phyloP scores from a whole-genome alignment of 306 rosid species.

The Erythrophleum fordii region DNA sequence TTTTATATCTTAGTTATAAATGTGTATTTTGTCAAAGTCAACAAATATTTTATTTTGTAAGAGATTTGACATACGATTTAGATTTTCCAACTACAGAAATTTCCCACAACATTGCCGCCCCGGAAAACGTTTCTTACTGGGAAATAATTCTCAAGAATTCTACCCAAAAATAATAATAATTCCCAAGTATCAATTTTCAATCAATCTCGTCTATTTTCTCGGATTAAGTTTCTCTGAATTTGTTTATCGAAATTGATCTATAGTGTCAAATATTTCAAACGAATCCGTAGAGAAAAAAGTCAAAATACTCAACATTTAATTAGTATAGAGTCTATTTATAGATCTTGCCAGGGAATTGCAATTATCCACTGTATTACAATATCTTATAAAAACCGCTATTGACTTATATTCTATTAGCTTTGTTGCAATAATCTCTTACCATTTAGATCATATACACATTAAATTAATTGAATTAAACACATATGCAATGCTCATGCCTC shows the following conservation, averaged over 20 bases:
- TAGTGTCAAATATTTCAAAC: background rate
- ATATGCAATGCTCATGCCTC: no score
- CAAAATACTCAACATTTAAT: background rate
- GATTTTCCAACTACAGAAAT: background rate
- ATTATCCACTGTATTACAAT: background rate
- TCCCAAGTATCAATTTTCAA: background rate
- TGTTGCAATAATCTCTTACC: background rate
- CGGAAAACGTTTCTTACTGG: constrained; percentile 25
- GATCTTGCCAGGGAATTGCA: background rate
- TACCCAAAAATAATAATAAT: background rate
- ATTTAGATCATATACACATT: background rate
- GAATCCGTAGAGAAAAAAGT: background rate
- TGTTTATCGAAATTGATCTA: background rate
- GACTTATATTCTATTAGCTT: background rate
- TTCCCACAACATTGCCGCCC: constrained; percentile 27
- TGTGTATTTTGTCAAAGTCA: constrained; percentile 42
- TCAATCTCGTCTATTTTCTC: constrained; percentile 22
- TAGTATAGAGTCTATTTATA: background rate
- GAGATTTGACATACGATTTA: constrained; percentile 6
- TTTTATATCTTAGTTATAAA: background rate
- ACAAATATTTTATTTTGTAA: constrained; percentile 21
- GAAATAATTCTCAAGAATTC: background rate
- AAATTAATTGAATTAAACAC: background rate
- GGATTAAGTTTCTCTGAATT: constrained; percentile 13
- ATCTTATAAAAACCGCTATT: background rate